A percentile compares a stretch with the other conserved stretches of the same genome.
Conservation (phyloP, 768 basidiomycete genomes). For the Lentinus brumalis region DNA sequence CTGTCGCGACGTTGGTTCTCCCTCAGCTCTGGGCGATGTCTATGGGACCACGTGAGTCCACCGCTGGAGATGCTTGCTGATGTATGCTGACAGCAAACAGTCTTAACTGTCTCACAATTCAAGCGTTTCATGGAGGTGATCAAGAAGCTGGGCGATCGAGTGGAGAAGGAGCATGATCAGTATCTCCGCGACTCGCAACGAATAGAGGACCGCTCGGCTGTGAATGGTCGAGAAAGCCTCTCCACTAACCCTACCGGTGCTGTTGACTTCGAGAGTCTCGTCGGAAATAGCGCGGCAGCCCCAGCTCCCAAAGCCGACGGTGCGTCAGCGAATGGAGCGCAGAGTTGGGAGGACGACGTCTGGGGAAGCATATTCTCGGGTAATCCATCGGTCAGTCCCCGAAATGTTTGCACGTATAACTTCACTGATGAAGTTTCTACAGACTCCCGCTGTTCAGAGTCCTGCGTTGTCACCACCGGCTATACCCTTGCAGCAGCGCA, state of each 20-base stretch:
- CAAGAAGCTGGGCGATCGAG: slow-evolving; percentile 75
- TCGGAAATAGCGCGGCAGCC: slow-evolving; percentile 47
- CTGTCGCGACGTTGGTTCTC: slow-evolving; percentile 60
- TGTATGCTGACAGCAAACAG: slow-evolving; percentile 37
- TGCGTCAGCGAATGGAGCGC: slow-evolving; percentile 34
- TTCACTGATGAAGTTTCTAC: not conserved
- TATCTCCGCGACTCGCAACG: slow-evolving; percentile 92
- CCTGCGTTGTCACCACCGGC: slow-evolving; percentile 31
- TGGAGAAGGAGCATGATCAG: slow-evolving; percentile 90
- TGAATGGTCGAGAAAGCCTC: slow-evolving; percentile 41
- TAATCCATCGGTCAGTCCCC: slow-evolving; percentile 33
- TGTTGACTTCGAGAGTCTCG: slow-evolving; percentile 86
- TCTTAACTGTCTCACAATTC: slow-evolving; percentile 86
- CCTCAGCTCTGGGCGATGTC: slow-evolving; percentile 90
- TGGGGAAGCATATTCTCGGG: slow-evolving; percentile 78
- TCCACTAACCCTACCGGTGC: slow-evolving; percentile 43
- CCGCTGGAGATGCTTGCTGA: not conserved
- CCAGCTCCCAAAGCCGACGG: slow-evolving; percentile 50
- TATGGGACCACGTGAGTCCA: slow-evolving; percentile 81
- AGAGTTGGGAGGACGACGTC: slow-evolving; percentile 78
- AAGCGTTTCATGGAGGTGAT: slow-evolving; percentile 89
- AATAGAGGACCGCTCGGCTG: slow-evolving; percentile 74
- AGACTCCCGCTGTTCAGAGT: slow-evolving; percentile 26
- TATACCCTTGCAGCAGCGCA: slow-evolving; percentile 11
- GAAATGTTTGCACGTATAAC: not conserved